Conservation (phyloP, 768 basidiomycete species). For the Polyporus arcularius region DNA sequence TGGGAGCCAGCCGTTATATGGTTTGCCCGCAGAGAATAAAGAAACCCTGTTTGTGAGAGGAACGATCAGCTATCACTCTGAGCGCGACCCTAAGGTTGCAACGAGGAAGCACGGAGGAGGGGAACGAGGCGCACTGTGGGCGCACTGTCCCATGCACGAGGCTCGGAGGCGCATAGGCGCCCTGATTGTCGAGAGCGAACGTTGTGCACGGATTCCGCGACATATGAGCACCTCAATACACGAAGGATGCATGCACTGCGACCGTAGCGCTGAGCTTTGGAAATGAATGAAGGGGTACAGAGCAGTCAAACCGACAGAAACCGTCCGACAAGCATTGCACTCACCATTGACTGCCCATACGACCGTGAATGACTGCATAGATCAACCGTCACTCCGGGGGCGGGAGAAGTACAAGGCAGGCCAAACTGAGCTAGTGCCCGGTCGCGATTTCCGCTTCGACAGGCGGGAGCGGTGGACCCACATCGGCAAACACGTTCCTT, state of each 20-base stretch:
- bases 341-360: background rate
- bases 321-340: background rate
- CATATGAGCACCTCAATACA: too few relatives aligned
- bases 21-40: too few relatives aligned
- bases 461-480: background rate
- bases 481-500: background rate
- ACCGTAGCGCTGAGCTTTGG: background rate
- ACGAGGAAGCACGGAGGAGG: conserved; percentile 8
- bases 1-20: too few relatives aligned
- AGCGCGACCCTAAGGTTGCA: conserved; percentile 7
- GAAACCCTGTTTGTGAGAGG: background rate
- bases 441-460: background rate
- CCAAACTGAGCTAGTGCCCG: background rate
- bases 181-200: background rate
- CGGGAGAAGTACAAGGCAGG: background rate
- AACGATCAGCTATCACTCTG: background rate
- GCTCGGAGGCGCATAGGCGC: conserved; percentile 7
- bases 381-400: background rate
- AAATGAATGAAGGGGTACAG: background rate
- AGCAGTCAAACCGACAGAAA: background rate
- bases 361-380: background rate
- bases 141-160: conserved; percentile 11
- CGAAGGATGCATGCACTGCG: background rate
- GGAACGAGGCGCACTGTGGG: conserved; percentile 20
- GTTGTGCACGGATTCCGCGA: background rate